A percentile compares a stretch with the other conserved stretches of the same genome.
Conservation (phyloP, 164 flowering plant genomes). For the Amborella trichopoda region DNA sequence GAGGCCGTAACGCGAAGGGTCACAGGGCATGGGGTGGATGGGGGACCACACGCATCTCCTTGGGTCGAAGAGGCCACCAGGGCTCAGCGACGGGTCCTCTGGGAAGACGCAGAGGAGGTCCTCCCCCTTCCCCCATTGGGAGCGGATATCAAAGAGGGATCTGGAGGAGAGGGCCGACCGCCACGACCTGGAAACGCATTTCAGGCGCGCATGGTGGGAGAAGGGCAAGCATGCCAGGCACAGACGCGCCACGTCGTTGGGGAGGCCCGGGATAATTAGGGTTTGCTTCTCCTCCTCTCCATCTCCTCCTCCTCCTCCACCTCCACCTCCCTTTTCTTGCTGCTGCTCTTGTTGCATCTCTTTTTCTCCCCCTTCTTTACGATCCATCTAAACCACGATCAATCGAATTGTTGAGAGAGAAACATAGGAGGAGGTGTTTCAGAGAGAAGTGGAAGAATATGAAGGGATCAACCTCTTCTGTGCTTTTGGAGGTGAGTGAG, state of each 20-base stretch:
- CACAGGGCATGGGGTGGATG: constrained; percentile 69
- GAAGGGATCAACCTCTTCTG: too few species aligned
- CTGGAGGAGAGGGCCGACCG: constrained; percentile 47
- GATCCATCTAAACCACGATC: too few species aligned
- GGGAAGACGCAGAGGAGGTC: constrained; percentile 67
- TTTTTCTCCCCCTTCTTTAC: too few species aligned
- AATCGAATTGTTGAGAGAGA: too few species aligned
- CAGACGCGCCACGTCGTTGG: constrained; percentile 55
- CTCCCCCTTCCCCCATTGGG: constrained; percentile 4
- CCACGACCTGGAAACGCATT: constrained; percentile 62
- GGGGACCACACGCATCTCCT: constrained; percentile 38
- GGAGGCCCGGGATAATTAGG: constrained; percentile 72
- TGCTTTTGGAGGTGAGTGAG: too few species aligned
- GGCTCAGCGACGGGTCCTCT: constrained; percentile 55
- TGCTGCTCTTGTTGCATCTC: too few species aligned
- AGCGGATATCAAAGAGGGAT: constrained; percentile 37
- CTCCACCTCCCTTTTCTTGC: too few species aligned
- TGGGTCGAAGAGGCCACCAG: constrained; percentile 76
- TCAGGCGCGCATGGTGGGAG: constrained; percentile 61
- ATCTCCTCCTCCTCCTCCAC: too few species aligned
- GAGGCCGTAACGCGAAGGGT: constrained; percentile 62
- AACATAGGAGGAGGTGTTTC: too few species aligned
- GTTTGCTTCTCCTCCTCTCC: constrained; percentile 1
- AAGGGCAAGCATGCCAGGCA: constrained; percentile 58
- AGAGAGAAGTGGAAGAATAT: too few species aligned